Percentiles rank a stretch among this genome's conserved stretches.
Evolutionary conservation across 2,329 filamentous ascomycete species (phyloP).

Genomic region (Nemania diffusa): DNA sequence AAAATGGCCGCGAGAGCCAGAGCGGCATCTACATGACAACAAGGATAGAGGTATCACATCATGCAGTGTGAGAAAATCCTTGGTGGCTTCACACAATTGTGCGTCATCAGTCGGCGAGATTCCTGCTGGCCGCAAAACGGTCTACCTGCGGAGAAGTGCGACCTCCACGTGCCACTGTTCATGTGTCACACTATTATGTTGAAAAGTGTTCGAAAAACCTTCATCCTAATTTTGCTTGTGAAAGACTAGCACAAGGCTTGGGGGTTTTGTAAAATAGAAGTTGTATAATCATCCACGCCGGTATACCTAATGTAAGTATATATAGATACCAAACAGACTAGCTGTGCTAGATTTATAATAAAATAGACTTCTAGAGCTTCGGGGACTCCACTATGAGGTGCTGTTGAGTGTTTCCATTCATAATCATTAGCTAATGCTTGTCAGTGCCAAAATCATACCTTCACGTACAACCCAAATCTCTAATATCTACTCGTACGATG

Average conservation of each 20-base stretch:
- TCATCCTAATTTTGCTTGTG: no score
- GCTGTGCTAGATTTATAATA: background rate
- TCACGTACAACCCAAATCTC: no score
- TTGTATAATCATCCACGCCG: background rate
- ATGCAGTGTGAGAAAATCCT: conserved; percentile 19
- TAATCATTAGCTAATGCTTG: no score
- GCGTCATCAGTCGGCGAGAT: no score
- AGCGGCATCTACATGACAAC: conserved; percentile 29
- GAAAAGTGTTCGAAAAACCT: no score
- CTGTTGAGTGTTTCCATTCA: no score
- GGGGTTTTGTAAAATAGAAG: background rate
- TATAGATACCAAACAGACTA: background rate
- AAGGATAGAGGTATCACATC: conserved; percentile 22
- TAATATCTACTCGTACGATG: no score
- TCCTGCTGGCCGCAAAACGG: background rate
- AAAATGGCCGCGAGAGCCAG: background rate
- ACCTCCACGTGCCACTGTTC: background rate
- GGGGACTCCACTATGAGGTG: no score
- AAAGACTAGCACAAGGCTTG: no score
- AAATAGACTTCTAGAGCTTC: background rate
- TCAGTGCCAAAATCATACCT: no score
- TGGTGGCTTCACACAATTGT: no score
- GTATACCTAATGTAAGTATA: no score
- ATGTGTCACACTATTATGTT: background rate
- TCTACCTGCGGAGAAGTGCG: background rate